Base-by-base conservation (phyloP, 1,284 basidiomycete species). In the Malassezia pachydermatis region DNA sequence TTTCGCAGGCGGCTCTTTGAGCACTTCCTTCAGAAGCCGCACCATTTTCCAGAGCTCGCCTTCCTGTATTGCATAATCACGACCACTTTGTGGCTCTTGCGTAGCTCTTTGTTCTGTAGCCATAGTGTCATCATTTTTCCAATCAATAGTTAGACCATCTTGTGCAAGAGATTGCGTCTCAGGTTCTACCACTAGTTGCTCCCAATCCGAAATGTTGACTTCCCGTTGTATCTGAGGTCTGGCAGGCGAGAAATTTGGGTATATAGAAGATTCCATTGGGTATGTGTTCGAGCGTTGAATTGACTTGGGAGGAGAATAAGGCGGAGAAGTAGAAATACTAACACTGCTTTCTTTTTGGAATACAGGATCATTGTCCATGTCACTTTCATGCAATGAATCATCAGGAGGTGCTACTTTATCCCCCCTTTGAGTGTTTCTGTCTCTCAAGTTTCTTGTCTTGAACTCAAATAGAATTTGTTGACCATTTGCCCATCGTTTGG, bases 241-340 rank as follows among this genome's bases (percentile, higher is more conserved):
- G n/a, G n/a, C n/a, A n/a, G n/a, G n/a, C n/a, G n/a, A n/a, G n/a
- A n/a, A n/a, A n/a, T n/a, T n/a, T 22, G 42, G 34, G 35, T 45
- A 37, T 32, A 45, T 23, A 32, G 42, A 45, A 5, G 44, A 45
- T 27, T 45, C 44, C 34, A 38, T 37, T 23, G 44, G 44, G 25
- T 37, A 38, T 19, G 17, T 29, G 6, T 14, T 8, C 17, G 22
- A 34, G 11, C 29, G 23, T 24, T 29, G 38, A 3, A 30, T 8
- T 8, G 16, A 11, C 10, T 33, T 16, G 1, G 46, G 40, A 5
- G 40, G 46, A 5, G 46, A 41, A 25, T 42, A 36, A 10, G 39
- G 33, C 19, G 46, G 40, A 8, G 46, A 48, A 16, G 33, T 34
- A 7, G 45, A 34, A 19, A 16, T 19, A 17, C 45, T 33, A 9